Evolutionary conservation across 805 yeast genomes (phyloP), one percentile per base, ranked within the genome.

Genomic region (Spathaspora sp.): DNA sequence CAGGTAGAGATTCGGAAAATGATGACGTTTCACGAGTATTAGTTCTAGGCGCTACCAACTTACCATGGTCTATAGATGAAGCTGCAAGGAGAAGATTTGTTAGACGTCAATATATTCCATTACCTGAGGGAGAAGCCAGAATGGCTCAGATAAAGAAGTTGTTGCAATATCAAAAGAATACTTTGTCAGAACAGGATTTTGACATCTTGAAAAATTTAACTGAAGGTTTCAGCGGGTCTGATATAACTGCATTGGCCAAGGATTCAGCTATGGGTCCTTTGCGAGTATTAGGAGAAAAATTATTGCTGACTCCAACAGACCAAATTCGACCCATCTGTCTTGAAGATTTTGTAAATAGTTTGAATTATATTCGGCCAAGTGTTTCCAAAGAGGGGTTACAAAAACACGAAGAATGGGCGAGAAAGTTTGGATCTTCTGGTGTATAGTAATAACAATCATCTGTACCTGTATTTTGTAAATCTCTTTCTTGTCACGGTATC

Each of bases 241-340:
- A 93, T 68, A 79, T 93, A 43, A 91, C 97, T 0, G 92, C 97
- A 1, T 69, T 93, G 54, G 96, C 97, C 1, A 94, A 92, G 67
- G 97, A 93, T 66, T 96, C 97, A 2, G 97, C 99, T 1, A 92
- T 93, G 97, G 97, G 97, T 1, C 98, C 99, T 1, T 73, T 94
- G 38, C 77, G 99, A 56, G 86, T 90, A 42, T 71, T 93, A 20
- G 97, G 98, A 1, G 97, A 93, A 53, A 83, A 86, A 45, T 77
- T 93, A 50, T 74, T 93, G 56, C 67, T 73, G 63, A 80, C 85
- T 1, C 77, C 89, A 1, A 83, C 89, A 35, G 89, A 86, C 50
- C 83, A 82, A 53, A 91, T 93, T 50, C 73, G 98, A 49, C 85
- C 96, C 0, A 81, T 94, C 48, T 75, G 77, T 19, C 68, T 90